A percentile compares a stretch with the other conserved stretches of the same genome.
Conservation (phyloP, 805 yeast genomes). For the Wickerhamomyces bisporus region DNA sequence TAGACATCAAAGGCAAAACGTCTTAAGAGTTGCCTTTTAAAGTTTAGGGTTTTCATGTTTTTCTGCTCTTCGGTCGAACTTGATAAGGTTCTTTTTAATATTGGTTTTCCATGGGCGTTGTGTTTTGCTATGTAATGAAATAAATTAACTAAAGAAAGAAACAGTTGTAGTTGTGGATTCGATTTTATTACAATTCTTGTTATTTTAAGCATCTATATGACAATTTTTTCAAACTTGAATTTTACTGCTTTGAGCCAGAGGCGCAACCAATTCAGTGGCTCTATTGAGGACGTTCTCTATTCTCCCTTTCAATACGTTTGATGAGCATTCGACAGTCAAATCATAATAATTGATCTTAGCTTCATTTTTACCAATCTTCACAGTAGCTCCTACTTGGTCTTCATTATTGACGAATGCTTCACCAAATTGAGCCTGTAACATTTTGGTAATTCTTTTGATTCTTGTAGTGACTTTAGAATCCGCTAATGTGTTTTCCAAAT, state of each 20-base stretch:
- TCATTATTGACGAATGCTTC: slow-evolving; percentile 49
- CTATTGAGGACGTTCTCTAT: slow-evolving; percentile 74
- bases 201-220: too few species aligned
- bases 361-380: slow-evolving; percentile 68
- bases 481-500: slow-evolving; percentile 25
- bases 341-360: slow-evolving; percentile 65
- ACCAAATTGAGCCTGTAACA: slow-evolving; percentile 86
- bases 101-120: background rate
- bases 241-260: slow-evolving; percentile 47
- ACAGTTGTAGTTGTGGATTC: too few species aligned
- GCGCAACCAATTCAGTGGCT: slow-evolving; percentile 79
- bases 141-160: background rate
- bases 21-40: slow-evolving; percentile 46
- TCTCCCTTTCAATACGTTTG: slow-evolving; percentile 74
- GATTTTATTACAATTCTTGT: too few species aligned
- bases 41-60: background rate
- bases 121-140: background rate
- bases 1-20: slow-evolving; percentile 79
- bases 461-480: slow-evolving; percentile 34
- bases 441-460: slow-evolving; percentile 49
- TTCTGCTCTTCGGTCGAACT: too few species aligned
- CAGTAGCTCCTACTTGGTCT: slow-evolving; percentile 43
- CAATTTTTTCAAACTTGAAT: background rate
- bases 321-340: slow-evolving; percentile 65
- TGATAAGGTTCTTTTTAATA: background rate